These are phyloP conservation scores for Podochytrium sp. DNA, from an alignment of 192 early-diverging fungal species.

Conservation along the genomic window DNA sequence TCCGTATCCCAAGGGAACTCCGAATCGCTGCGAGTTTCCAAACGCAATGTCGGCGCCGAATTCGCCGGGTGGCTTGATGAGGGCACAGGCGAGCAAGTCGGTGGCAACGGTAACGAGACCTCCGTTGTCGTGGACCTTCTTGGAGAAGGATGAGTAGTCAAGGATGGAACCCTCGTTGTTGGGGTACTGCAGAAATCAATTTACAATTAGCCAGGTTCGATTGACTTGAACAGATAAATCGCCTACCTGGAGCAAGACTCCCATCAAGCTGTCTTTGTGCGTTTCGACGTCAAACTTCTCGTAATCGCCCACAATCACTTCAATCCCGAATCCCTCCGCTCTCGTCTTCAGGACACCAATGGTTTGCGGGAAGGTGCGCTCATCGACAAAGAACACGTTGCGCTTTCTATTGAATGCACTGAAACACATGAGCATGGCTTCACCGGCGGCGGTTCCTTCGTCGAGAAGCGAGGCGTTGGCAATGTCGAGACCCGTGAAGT, in stretches of 20 bases:
- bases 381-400: slow-evolving; percentile 92
- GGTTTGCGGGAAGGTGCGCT: slow-evolving; percentile 94
- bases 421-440: slow-evolving; percentile 93
- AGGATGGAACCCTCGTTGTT: slow-evolving; percentile 83
- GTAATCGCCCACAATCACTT: slow-evolving; percentile 85
- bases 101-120: slow-evolving; percentile 90
- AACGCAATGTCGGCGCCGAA: slow-evolving; percentile 98
- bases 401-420: slow-evolving; percentile 74
- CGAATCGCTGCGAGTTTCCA: slow-evolving; percentile 97
- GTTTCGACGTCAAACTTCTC: slow-evolving; percentile 76
- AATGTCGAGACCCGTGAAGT: slow-evolving; percentile 94
- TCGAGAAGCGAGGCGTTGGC: slow-evolving; percentile 98
- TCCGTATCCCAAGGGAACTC: slow-evolving; percentile 98
- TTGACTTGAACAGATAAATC: too few relatives aligned
- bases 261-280: slow-evolving; percentile 80
- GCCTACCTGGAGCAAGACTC: slow-evolving; percentile 90
- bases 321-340: slow-evolving; percentile 94
- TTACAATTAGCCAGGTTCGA: too few relatives aligned
- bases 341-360: slow-evolving; percentile 89
- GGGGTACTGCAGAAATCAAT: too few relatives aligned
- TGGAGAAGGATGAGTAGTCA: slow-evolving; percentile 81
- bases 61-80: slow-evolving; percentile 92
- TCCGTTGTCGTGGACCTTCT: slow-evolving; percentile 79
- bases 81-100: slow-evolving; percentile 88
- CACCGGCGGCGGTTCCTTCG: slow-evolving; percentile 97